Evolutionary conservation across 306 rosid species (phyloP), one percentile per base, ranked within the genome.

Genomic region (Rosa chinensis): DNA sequence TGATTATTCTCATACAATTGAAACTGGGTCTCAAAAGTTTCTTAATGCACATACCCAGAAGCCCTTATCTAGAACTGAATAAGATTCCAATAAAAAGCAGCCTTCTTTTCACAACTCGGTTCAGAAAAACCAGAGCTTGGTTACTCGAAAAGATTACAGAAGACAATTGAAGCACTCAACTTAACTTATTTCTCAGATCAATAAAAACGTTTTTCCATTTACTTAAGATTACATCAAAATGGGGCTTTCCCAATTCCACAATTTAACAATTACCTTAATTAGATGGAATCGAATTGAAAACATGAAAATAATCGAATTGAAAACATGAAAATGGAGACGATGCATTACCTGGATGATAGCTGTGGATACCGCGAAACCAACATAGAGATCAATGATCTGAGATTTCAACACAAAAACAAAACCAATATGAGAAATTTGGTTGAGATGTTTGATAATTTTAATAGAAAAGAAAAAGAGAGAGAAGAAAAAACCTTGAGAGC

Each of bases 341-440:
- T 0, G 56, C 12, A 16, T 25, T 73, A 91, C 99, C 99, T 94
- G 99, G 76, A 94, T 87, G 76, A 86, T 82, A 48, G 99, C 93
- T 10, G 97, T 91, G 86, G 82, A 80, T 5, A 94, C 86, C 11
- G 99, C 92, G 80, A 81, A 94, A 23, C 75, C 78, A 35, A 89
- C 92, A 39, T 92, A 94, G 62, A 91, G 92, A 85, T 94, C 99
- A 63, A 94, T 91, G 86, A 94, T 77, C 97, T 94, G 89, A n/a
- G 72, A 23, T 20, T 53, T 44, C 0, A 69, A 0, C 0, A 49
- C 35, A 53, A 28, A 18, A 21, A 72, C 78, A 42, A 72, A 25
- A 52, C n/a, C 39, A 52, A 20, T 62, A 83, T 0, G 45, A 35
- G 44, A 53, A 61, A n/a, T 56, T 42, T 61, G 71, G 43, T 28